Evolutionary conservation across 1,284 basidiomycete species (phyloP).

Genomic region (Puccinia polysora): DNA sequence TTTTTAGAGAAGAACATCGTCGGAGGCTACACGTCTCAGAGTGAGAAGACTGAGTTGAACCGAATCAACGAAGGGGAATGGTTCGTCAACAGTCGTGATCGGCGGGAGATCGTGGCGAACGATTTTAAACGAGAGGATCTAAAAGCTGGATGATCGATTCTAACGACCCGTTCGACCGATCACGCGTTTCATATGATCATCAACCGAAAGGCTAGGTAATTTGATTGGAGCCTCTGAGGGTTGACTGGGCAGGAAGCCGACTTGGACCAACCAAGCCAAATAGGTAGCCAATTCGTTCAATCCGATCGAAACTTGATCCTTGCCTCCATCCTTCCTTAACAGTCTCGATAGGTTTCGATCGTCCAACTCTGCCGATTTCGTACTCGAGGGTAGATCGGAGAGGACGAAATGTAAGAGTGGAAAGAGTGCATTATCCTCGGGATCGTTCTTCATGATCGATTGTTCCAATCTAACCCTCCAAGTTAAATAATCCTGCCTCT

Average conservation of each 20-base stretch:
- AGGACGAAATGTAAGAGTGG: conserved; percentile 94
- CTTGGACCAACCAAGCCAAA: conserved; percentile 86
- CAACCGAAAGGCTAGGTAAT: conserved; percentile 5
- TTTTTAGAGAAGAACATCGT: neutral
- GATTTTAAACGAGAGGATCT: too few relatives aligned
- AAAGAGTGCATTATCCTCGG: conserved; percentile 84
- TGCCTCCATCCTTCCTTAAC: conserved; percentile 54
- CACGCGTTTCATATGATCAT: conserved; percentile 21
- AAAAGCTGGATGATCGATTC: too few relatives aligned
- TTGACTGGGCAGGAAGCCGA: conserved; percentile 75
- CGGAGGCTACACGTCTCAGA: neutral
- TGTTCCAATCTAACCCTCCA: conserved; percentile 91
- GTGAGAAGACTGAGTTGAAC: too few relatives aligned
- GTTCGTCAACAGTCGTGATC: too few relatives aligned
- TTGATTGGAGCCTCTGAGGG: neutral
- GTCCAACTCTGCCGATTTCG: conserved; percentile 87
- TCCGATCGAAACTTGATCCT: conserved; percentile 52
- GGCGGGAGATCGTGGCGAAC: too few relatives aligned
- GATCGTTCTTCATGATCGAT: conserved; percentile 81
- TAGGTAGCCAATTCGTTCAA: conserved; percentile 69
- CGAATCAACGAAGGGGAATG: too few relatives aligned
- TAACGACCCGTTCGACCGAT: conserved; percentile 38
- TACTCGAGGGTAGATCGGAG: conserved; percentile 93
- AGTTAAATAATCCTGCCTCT: conserved; percentile 77
- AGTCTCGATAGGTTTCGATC: conserved; percentile 74